Evolutionary conservation across 176 grass and related monocot genomes (phyloP), one percentile per base, ranked within the genome.

Genomic region (Microstegium vimineum): DNA sequence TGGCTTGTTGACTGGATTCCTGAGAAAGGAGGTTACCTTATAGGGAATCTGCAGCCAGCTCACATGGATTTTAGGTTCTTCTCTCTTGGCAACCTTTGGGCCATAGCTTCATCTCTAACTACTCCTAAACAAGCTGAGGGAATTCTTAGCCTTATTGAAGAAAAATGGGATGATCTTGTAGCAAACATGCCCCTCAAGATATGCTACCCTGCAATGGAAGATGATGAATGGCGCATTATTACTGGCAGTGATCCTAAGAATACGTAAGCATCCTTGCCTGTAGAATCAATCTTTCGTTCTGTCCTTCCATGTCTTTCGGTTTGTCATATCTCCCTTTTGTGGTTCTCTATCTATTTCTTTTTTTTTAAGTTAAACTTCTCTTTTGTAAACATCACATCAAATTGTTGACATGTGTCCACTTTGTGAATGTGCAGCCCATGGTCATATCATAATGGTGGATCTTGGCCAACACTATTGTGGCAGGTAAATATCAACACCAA

Each of bases 381-480:
- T 79, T 56, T 66, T 12, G 10, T 69, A 61, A 42, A 73, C 66
- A 81, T 71, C 22, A 40, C 35, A 77, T 81, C 43, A 52, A 52
- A 18, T 20, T 84, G 12, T 61, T 80, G 78, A 66, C 32, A 78
- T 80, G 46, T 86, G 52, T 69, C 38, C 27, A 43, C 82, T 82
- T 61, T 88, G 3, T 92, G 65, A 26, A 84, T 73, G 28, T 90
- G 47, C 92, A 98, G 96, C 20, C 92, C 96, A 62, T 98, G 96
- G 96, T 98, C 96, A 20, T 98, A 98, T 91, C 96, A 98, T 87
- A 98, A 98, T 85, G 93, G 93, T 86, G 96, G 96, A 83, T 98
- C 96, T 71, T 98, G 96, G 96, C 96, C 96, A 85, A 98, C 96
- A 33, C 87, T 98, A 18, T 52, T 98, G 74, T 98, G 96, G 96